Evolutionary conservation across 208 protist genomes (phyloP), one percentile per base, ranked within the genome.

Genomic region (Leishmania martiniquensis): DNA sequence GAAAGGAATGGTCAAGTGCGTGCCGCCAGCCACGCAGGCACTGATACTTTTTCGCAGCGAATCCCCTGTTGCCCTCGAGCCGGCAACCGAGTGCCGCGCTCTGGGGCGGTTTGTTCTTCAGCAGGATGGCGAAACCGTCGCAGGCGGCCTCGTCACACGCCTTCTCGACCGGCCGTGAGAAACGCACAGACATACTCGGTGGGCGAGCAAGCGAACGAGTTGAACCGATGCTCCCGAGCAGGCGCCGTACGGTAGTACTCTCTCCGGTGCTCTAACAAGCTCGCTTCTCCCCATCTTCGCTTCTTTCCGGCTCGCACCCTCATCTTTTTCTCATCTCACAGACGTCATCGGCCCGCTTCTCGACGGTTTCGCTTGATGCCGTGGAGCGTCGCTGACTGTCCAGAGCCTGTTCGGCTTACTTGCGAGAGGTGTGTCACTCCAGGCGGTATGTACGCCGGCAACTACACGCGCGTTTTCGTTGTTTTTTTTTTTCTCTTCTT

Each of bases 1-100:
- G 25, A 92, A 86, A 54, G 91, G 91, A 13, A 95, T 97, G 91
- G 93, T 97, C 47, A 97, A 97, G 85, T 95, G 91, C 60, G 81
- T 97, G 52, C 87, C 91, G 20, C 86, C 90, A 63, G 75, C 65
- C 0, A 75, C 91, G 17, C 93, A 97, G 86, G 89, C 91, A 45
- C 47, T 95, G 59, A 85, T 95, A 62, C 51, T 92, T n/a, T 87
- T 97, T 54, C 85, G 86, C 47, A 72, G 86, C 1, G 87, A 89
- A 42, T 57, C 49, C 25, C 88, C 89, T 39, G 77, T 97, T 45
- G 89, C 90, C 15, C 72, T 95, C 32, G 91, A 95, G 72, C 75
- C 86, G n/a, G 89, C 90, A 6, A 89, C 88, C 59, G 85, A 89
- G 45, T 97, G 93, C 63, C 86, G 89, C 4, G 83, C 93, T 2